phyloP scores from a whole-genome alignment of 1,139 yeast species.

The Debaryomycetaceae sp. region DNA sequence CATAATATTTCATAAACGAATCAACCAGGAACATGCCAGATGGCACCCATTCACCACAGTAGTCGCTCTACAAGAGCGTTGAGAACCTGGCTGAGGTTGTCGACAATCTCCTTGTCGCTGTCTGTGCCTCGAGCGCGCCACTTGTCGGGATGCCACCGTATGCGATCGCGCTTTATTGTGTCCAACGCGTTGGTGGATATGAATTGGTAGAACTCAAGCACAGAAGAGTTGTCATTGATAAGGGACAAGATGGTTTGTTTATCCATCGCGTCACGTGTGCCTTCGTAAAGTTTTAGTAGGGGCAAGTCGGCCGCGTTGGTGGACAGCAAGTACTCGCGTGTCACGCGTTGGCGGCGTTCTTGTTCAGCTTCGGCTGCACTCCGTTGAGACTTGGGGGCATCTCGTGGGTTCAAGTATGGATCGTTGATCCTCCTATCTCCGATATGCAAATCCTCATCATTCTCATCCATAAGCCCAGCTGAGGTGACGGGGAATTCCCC shows the following conservation, averaged over 20 bases:
- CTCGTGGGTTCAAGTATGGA: conserved; percentile 26
- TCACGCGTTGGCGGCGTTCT: conserved; percentile 1
- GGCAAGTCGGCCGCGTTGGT: background rate
- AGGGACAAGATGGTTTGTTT: conserved; percentile 16
- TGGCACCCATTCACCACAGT: background rate
- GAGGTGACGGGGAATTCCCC: conserved; percentile 35
- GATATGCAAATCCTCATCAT: conserved; percentile 27
- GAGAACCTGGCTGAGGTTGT: conserved; percentile 27
- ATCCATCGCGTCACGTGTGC: conserved; percentile 2
- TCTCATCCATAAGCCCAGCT: conserved; percentile 37
- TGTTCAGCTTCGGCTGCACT: too few species aligned
- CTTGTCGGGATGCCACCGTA: conserved; percentile 71
- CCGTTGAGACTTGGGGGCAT: too few species aligned
- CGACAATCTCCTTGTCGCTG: conserved; percentile 22
- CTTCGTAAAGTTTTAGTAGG: too few species aligned
- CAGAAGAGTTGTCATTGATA: conserved; percentile 20
- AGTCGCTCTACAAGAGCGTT: conserved; percentile 22
- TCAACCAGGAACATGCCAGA: background rate
- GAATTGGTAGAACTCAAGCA: conserved; percentile 23
- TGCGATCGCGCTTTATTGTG: conserved; percentile 45
- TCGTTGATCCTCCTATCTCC: conserved; percentile 41
- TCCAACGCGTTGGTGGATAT: conserved; percentile 12
- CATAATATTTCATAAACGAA: conserved; percentile 7
- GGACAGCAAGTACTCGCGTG: conserved; percentile 7
- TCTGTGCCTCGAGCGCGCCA: conserved; percentile 25